phyloP scores from a whole-genome alignment of 2,329 filamentous ascomycete genomes.

The Exserohilum turcica region DNA sequence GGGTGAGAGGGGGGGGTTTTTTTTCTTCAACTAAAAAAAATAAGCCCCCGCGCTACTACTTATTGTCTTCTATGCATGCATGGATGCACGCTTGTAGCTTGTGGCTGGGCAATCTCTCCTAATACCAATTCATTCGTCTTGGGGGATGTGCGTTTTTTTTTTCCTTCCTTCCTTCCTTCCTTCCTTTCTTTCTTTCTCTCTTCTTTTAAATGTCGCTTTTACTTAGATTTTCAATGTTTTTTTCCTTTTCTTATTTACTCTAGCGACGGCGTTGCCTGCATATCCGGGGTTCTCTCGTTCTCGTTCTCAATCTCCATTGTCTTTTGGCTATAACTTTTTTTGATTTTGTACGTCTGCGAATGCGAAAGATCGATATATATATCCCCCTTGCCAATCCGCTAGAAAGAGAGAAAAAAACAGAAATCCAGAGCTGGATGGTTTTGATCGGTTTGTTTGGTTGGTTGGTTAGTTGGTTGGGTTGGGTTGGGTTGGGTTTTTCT shows the following conservation, averaged over 20 bases:
- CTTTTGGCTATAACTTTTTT: too few relatives aligned
- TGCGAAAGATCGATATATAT: background rate
- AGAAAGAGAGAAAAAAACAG: too few relatives aligned
- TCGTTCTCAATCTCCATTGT: background rate
- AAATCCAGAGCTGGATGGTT: too few relatives aligned
- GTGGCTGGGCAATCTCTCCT: conserved; percentile 30
- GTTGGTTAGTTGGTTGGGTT: background rate
- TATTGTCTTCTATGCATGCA: conserved; percentile 1
- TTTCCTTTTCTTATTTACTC: too few relatives aligned
- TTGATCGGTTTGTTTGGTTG: too few relatives aligned
- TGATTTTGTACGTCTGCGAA: too few relatives aligned
- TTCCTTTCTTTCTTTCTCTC: background rate
- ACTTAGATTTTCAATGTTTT: conserved; percentile 8
- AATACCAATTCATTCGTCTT: too few relatives aligned
- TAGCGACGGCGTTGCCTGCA: conserved; percentile 34
- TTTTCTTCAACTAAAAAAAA: conserved; percentile 14
- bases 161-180: too few relatives aligned
- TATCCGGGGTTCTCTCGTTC: conserved; percentile 5
- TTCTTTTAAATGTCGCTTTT: conserved; percentile 25
- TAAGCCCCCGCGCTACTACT: conserved; percentile 23
- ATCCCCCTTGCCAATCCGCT: too few relatives aligned
- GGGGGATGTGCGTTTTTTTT: too few relatives aligned
- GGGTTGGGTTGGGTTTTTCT: background rate
- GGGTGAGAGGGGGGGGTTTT: too few relatives aligned
- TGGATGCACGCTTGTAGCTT: too few relatives aligned